Evolutionary conservation across 306 rosid species (phyloP).

Genomic region (Cajanus cajan): DNA sequence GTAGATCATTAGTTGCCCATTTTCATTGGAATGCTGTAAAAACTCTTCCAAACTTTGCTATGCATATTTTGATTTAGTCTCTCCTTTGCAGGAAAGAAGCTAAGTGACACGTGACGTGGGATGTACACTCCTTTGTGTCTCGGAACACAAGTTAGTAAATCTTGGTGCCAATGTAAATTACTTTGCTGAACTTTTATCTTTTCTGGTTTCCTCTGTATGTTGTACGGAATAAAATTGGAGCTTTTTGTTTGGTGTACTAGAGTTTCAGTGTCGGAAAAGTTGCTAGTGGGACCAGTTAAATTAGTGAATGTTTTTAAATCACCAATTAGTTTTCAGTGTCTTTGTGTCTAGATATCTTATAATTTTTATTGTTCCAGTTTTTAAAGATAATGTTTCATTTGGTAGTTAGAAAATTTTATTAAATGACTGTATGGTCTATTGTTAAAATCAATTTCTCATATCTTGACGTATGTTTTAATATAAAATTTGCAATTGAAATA

Average conservation of each 20-base stretch:
- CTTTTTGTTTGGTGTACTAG: conserved; percentile 35
- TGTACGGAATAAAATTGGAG: conserved; percentile 39
- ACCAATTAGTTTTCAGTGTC: background rate
- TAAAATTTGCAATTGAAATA: too few relatives aligned
- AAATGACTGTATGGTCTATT: background rate
- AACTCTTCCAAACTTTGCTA: background rate
- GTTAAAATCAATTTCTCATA: background rate
- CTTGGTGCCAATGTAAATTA: conserved; percentile 28
- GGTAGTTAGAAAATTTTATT: too few relatives aligned
- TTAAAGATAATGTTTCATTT: background rate
- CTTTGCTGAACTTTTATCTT: background rate
- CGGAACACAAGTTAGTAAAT: conserved; percentile 21
- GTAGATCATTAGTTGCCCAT: background rate
- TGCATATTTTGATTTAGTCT: background rate
- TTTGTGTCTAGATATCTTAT: background rate
- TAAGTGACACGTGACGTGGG: background rate
- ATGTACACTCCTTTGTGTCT: conserved; percentile 24
- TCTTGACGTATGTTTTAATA: background rate
- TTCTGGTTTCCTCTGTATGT: background rate
- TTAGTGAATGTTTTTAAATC: background rate
- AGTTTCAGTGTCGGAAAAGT: conserved; percentile 28
- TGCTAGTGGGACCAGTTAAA: conserved; percentile 15
- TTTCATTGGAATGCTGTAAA: background rate
- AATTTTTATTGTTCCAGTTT: too few relatives aligned
- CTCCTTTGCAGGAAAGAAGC: background rate